Base-by-base conservation (phyloP, 1,284 basidiomycete genomes). In the Cryptococcus amylolentus region DNA sequence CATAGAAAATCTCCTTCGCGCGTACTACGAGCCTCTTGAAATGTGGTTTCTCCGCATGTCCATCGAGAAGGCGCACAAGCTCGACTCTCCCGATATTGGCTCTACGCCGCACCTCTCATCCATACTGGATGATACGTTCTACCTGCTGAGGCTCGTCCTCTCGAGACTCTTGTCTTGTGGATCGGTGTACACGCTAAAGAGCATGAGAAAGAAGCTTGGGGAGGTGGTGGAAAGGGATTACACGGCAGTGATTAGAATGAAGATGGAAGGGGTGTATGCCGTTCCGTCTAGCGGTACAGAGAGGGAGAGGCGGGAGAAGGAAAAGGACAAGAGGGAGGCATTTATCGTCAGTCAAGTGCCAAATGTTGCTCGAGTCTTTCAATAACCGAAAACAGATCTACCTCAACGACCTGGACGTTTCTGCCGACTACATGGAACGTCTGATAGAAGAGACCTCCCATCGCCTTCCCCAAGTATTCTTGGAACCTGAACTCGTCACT, bases 51-150 rank as follows among this genome's bases (percentile, higher is more conserved):
- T 88, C 16, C 85, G 89, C n/a, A 86, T 84, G 12, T 87, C 86
- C 55, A 85, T 96, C 48, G 89, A 95, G 69, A 94, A 94, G 81
- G 78, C 79, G 0, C 79, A 81, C 61, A 73, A 76, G 39, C 70
- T 86, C 12, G 90, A 95, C 73, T 75, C 82, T 26, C 82, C 87
- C 1, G 86, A 89, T 63, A 64, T 76, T 66, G 26, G 85, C 82
- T 42, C 77, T 79, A 70, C 69, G 81, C 91, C 54, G 84, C 88
- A 45, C 58, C 63, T 81, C 18, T 79, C 78, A 1, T 80, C 79
- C 7, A 87, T 87, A 0, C 89, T 94, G 0, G 93, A 97, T 71
- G 93, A 97, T 66, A 88, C 87, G 2, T 97, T 97, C 77, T 97
- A 94, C 76, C 87, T 97, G 55, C 79, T 96, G 60, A 96, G 94